phyloP scores from a whole-genome alignment of 2,329 filamentous ascomycete genomes.

The Sphaerostilbella broomeana region DNA sequence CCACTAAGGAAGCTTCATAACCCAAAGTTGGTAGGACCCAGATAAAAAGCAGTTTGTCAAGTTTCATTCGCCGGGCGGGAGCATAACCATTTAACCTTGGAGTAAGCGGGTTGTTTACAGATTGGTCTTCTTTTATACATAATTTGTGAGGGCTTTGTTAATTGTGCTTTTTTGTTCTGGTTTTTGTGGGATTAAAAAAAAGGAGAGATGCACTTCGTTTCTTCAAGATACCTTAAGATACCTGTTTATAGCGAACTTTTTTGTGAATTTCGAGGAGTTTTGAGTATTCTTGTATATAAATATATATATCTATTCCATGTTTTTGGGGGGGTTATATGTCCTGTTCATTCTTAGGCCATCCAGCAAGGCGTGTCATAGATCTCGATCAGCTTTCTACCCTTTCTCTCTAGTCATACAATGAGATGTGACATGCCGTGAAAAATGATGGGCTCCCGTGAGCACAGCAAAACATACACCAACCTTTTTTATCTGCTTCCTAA shows the following conservation, averaged over 20 bases:
- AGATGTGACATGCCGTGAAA: conserved; percentile 1
- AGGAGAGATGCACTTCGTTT: conserved; percentile 12
- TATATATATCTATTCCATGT: not conserved
- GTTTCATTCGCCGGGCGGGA: conserved; percentile 1
- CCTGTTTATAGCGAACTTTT: conserved; percentile 13
- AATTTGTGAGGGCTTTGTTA: too few relatives aligned
- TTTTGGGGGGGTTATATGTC: too few relatives aligned
- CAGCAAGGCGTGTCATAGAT: not conserved
- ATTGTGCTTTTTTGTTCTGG: conserved; percentile 3
- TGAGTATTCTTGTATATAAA: not conserved
- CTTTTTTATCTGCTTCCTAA: not conserved
- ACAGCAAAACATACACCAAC: not conserved
- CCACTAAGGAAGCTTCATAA: conserved; percentile 1
- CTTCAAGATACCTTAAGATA: conserved; percentile 17
- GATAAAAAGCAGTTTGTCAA: conserved; percentile 3
- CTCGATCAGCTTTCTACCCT: not conserved
- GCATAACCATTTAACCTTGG: conserved; percentile 6
- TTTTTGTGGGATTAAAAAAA: conserved; percentile 8
- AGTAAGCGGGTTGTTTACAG: conserved; percentile 1
- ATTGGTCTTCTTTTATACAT: too few relatives aligned
- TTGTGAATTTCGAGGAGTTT: conserved; percentile 5
- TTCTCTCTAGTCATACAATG: conserved; percentile 13
- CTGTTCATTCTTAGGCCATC: too few relatives aligned
- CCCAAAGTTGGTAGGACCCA: not conserved
- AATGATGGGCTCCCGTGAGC: too few relatives aligned